Conservation (phyloP, 2,329 filamentous ascomycete genomes). For the Keithomyces neogunnii region DNA sequence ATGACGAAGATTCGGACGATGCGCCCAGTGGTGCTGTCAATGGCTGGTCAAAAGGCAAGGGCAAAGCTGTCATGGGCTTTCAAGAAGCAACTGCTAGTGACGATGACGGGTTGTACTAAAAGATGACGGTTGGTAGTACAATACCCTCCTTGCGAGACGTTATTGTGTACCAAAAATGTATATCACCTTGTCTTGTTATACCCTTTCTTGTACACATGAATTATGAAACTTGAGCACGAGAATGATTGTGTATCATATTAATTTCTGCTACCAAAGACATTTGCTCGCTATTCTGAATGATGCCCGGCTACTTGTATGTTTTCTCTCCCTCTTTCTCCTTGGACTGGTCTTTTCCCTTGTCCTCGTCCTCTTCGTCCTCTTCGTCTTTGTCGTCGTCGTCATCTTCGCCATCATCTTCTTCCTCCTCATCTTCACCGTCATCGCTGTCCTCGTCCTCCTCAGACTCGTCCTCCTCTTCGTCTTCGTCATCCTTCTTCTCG, state of each 20-base stretch:
- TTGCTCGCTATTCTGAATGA: background rate
- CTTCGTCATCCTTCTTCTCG: background rate
- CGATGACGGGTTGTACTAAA: constrained; percentile 48
- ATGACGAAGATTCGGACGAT: constrained; percentile 24
- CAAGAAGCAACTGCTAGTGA: constrained; percentile 46
- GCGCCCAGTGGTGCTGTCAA: constrained; percentile 19
- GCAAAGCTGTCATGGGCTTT: constrained; percentile 44
- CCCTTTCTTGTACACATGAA: no score
- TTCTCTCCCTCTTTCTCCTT: constrained; percentile 6
- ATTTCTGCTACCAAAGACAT: background rate
- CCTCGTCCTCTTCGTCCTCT: constrained; percentile 13
- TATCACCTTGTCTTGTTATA: background rate
- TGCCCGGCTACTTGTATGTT: constrained; percentile 1
- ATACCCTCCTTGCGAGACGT: constrained; percentile 7
- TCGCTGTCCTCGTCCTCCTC: constrained; percentile 10
- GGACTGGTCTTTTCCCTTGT: constrained; percentile 11
- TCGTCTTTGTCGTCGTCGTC: constrained; percentile 18
- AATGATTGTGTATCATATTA: background rate
- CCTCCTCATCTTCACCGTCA: constrained; percentile 17
- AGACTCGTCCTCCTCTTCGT: background rate
- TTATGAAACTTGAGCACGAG: no score
- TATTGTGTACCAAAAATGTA: constrained; percentile 2
- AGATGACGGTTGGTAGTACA: background rate
- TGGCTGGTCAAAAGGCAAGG: constrained; percentile 42
- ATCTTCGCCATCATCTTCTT: constrained; percentile 19